Base-by-base conservation (phyloP, 768 basidiomycete species). In the Mycena indigotica region DNA sequence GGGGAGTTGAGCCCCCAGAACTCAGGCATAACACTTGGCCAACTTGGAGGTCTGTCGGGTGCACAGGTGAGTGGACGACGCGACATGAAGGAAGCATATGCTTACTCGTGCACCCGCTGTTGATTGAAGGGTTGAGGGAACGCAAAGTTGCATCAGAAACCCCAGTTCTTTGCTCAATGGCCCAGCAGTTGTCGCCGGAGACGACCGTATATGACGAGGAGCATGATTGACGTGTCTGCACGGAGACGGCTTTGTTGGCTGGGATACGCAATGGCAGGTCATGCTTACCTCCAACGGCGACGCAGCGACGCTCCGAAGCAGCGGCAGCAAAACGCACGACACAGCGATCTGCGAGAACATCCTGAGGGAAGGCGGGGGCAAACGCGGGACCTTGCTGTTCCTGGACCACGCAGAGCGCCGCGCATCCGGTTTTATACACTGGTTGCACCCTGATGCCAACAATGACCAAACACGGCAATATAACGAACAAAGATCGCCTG, bases 21-120 rank as follows among this genome's bases (percentile, higher is more conserved):
- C 52, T 53, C n/a, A 53, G 52, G 35, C 52, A 53, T 15, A 53
- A 39, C 16, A 53, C 52, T 40, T 53, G 32, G 32, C 52, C 52
- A 39, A 53, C 41, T 28, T 53, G 52, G 3, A 53, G 38, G 38
- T 53, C 52, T 53, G 23, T 19, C 29, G 24, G n/a, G n/a, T n/a
- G n/a, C n/a, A n/a, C n/a, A n/a, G n/a, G n/a, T n/a, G n/a, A n/a
- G n/a, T n/a, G n/a, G n/a, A n/a, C n/a, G n/a, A n/a, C n/a, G n/a
- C n/a, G n/a, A n/a, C n/a, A n/a, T n/a, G n/a, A n/a, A n/a, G n/a
- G n/a, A n/a, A n/a, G n/a, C n/a, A n/a, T n/a, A 15, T 4, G 28
- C 58, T 13, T 55, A 59, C 58, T 59, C 21, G 57, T 58, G 52
- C 57, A 58, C 10, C 46, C 57, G 45, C 40, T 52, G 21, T 59